These are phyloP conservation scores for Kwoniella pini DNA, from an alignment of 768 basidiomycete species.

Conservation along the genomic window DNA sequence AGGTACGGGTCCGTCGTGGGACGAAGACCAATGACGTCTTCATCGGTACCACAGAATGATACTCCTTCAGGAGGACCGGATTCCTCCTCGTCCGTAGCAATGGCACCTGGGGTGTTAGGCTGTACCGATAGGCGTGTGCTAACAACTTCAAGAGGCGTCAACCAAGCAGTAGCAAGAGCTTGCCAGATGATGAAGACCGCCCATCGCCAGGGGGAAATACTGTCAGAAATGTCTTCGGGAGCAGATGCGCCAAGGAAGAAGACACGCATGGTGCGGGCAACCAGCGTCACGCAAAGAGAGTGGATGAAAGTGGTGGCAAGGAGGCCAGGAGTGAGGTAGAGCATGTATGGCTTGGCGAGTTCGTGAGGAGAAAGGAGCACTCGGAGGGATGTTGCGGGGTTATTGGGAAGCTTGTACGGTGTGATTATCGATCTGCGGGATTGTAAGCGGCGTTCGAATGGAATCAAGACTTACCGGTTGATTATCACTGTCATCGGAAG, in stretches of 20 bases:
- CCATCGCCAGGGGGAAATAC: conserved; percentile 37
- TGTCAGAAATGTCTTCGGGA: conserved; percentile 32
- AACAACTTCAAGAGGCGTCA: conserved; percentile 53
- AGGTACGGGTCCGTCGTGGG: conserved; percentile 52
- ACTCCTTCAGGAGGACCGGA: conserved; percentile 48
- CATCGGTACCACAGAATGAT: conserved; percentile 47
- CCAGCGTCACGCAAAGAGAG: conserved; percentile 48
- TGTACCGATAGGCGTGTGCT: conserved; percentile 50
- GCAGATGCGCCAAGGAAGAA: conserved; percentile 31
- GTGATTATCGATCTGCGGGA: conserved; percentile 54
- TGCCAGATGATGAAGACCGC: conserved; percentile 51
- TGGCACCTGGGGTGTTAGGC: conserved; percentile 39
- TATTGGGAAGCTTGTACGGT: conserved; percentile 49
- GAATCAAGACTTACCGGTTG: conserved; percentile 45
- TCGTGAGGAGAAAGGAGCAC: conserved; percentile 50
- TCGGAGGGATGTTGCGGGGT: conserved; percentile 41
- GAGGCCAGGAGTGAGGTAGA: conserved; percentile 53
- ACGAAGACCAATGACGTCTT: conserved; percentile 54
- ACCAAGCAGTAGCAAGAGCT: conserved; percentile 45
- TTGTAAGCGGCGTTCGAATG: not conserved
- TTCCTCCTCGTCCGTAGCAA: conserved; percentile 17
- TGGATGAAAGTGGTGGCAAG: conserved; percentile 47
- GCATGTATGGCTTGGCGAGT: conserved; percentile 44
- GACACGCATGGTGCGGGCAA: conserved; percentile 45
- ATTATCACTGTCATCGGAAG: conserved; percentile 53